Conservation (phyloP, 345 rosid genomes). For the Salix purpurea region DNA sequence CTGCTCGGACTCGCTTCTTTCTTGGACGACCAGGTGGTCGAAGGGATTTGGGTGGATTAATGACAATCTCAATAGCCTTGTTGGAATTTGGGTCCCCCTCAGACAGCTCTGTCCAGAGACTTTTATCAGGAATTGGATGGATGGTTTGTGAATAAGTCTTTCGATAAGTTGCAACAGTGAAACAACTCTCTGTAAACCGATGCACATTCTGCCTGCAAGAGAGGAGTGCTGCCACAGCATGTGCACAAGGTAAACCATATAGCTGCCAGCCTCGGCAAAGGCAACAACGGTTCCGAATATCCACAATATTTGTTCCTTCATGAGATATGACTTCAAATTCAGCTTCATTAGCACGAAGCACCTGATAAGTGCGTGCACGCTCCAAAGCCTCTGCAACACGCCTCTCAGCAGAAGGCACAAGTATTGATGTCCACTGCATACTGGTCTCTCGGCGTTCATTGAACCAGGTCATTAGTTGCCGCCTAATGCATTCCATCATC, state of each 20-base stretch:
- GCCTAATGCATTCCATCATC: conserved; percentile 98
- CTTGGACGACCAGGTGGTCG: conserved; percentile 93
- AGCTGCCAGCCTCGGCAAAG: conserved; percentile 97
- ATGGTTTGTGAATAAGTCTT: conserved; percentile 93
- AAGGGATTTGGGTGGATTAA: conserved; percentile 84
- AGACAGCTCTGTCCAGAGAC: conserved; percentile 76
- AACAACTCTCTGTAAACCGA: conserved; percentile 88
- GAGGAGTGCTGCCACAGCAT: conserved; percentile 92
- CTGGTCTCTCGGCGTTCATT: conserved; percentile 88
- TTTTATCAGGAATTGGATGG: conserved; percentile 93
- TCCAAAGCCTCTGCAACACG: conserved; percentile 86
- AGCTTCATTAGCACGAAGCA: conserved; percentile 88
- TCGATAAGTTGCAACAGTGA: conserved; percentile 87
- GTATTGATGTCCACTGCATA: conserved; percentile 92
- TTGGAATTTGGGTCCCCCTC: conserved; percentile 56
- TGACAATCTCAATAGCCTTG: conserved; percentile 42
- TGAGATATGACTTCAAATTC: conserved; percentile 93
- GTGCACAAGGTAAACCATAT: conserved; percentile 92
- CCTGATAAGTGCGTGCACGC: conserved; percentile 78
- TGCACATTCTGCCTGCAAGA: conserved; percentile 99
- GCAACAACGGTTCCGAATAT: conserved; percentile 86
- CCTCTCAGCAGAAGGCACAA: conserved; percentile 90
- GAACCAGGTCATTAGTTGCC: conserved; percentile 99
- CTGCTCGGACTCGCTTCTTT: conserved; percentile 89
- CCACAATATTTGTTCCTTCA: conserved; percentile 86